Evolutionary conservation across 2,329 filamentous ascomycete species (phyloP).

Genomic region (Colletotrichum tanaceti): DNA sequence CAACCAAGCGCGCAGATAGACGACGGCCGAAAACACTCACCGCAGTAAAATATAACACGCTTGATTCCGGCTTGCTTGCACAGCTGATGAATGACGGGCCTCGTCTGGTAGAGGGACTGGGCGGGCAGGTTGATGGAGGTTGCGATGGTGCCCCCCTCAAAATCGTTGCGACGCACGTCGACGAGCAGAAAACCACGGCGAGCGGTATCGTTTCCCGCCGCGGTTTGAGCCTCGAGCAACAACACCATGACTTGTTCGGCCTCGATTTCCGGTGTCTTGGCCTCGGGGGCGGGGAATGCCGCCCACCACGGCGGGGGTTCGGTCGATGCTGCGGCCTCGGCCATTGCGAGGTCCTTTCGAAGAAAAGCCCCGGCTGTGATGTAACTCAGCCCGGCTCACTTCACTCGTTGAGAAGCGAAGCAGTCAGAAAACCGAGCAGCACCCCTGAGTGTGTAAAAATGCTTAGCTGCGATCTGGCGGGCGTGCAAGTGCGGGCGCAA

Average conservation of each 20-base stretch:
- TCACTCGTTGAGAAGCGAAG: background rate
- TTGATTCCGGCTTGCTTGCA: slow-evolving; percentile 62
- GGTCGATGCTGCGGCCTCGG: slow-evolving; percentile 13
- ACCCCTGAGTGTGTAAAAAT: background rate
- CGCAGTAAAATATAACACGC: slow-evolving; percentile 67
- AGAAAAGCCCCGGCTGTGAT: background rate
- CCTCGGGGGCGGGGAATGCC: slow-evolving; percentile 57
- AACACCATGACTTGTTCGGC: slow-evolving; percentile 54
- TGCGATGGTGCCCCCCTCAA: slow-evolving; percentile 69
- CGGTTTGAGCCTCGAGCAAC: slow-evolving; percentile 53
- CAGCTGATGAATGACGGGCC: slow-evolving; percentile 60
- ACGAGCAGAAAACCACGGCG: slow-evolving; percentile 58
- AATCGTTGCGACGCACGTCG: slow-evolving; percentile 65
- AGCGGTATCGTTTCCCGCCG: slow-evolving; percentile 43
- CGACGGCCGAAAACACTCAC: slow-evolving; percentile 47
- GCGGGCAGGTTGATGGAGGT: slow-evolving; percentile 69
- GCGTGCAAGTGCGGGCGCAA: slow-evolving; percentile 33
- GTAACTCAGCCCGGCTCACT: background rate
- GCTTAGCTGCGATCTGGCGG: slow-evolving; percentile 25
- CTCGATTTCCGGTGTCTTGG: slow-evolving; percentile 53
- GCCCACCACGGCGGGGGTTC: slow-evolving; percentile 52
- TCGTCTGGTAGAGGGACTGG: slow-evolving; percentile 64
- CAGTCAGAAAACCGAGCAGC: background rate
- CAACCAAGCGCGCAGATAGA: background rate
- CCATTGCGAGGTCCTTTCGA: slow-evolving; percentile 21